Percentiles rank a stretch among this genome's conserved stretches.
These are phyloP conservation scores for Verticillium klebahnii DNA, from an alignment of 2,329 filamentous ascomycete genomes.

Conservation along the genomic window DNA sequence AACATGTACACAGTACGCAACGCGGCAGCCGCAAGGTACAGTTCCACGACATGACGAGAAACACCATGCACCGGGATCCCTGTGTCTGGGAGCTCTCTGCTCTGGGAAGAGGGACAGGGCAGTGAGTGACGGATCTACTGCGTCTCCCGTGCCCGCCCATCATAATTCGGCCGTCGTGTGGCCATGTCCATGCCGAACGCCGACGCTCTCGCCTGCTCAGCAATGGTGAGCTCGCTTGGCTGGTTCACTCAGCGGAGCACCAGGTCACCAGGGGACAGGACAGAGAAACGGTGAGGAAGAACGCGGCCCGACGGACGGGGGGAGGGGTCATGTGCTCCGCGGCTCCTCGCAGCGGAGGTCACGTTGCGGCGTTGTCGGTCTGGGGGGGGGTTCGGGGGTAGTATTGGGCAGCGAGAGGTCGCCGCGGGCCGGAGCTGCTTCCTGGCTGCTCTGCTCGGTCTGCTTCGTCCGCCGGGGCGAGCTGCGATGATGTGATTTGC, in stretches of 20 bases:
- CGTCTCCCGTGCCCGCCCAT: constrained; percentile 12
- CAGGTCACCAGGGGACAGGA: not conserved
- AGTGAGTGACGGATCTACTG: constrained; percentile 2
- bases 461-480: not conserved
- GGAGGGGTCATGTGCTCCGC: too few species aligned
- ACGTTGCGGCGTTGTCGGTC: not conserved
- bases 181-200: not conserved
- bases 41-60: not conserved
- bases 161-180: constrained; percentile 13
- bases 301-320: too few species aligned
- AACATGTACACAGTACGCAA: not conserved
- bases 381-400: not conserved
- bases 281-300: not conserved
- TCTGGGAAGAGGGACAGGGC: not conserved
- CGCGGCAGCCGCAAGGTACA: not conserved
- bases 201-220: constrained; percentile 10
- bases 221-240: not conserved
- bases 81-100: not conserved
- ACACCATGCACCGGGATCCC: not conserved
- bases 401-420: constrained; percentile 9
- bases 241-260: too few species aligned
- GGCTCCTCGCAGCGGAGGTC: not conserved
- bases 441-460: not conserved
- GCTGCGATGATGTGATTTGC: constrained; percentile 6
- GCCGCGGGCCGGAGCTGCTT: not conserved